Evolutionary conservation across 257 asterid genomes (phyloP).

Genomic region (Leonotis leonurus): DNA sequence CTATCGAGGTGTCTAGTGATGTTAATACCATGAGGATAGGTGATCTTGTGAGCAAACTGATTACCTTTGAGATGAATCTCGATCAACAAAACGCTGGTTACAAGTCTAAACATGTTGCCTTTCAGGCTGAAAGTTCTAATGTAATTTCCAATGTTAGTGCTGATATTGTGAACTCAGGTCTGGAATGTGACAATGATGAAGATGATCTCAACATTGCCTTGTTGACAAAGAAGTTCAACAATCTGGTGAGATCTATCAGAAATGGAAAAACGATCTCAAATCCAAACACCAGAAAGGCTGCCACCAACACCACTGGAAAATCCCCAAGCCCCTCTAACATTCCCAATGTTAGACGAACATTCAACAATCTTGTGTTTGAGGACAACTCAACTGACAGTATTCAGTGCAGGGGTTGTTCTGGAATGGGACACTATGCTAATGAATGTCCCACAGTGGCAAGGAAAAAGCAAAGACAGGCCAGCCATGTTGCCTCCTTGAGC

Average conservation of each 20-base stretch:
- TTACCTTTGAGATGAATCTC: not conserved
- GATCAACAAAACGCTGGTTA: not conserved
- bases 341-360: no score
- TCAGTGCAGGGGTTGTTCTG: not conserved
- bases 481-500: no score
- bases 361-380: not conserved
- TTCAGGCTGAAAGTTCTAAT: not conserved
- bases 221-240: not conserved
- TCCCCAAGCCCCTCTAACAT: no score
- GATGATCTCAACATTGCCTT: not conserved
- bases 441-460: not conserved
- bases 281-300: not conserved
- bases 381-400: not conserved
- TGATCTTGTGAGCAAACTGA: not conserved
- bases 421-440: not conserved
- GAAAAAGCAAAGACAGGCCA: no score
- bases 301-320: no score
- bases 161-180: not conserved
- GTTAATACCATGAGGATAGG: not conserved
- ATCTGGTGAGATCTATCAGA: no score
- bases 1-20: not conserved
- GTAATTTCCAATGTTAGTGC: not conserved
- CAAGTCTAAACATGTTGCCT: not conserved
- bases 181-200: not conserved
- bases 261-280: no score